These are phyloP conservation scores for Mycena galericulata DNA, from an alignment of 768 basidiomycete genomes.

Conservation along the genomic window DNA sequence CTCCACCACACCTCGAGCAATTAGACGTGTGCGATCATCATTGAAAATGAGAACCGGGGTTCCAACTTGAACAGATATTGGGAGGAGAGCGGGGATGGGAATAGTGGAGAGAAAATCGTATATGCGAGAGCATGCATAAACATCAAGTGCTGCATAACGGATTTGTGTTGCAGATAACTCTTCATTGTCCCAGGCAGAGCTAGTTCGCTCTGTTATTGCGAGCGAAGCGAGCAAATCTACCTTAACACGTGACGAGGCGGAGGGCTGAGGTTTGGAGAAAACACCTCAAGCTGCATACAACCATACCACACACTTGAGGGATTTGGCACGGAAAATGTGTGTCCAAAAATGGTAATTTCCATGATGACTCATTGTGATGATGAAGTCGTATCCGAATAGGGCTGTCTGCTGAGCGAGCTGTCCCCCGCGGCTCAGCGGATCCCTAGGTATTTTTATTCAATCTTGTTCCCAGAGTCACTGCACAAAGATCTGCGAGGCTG, in stretches of 20 bases:
- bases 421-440: no score
- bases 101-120: not conserved
- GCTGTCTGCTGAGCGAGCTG: no score
- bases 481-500: not conserved
- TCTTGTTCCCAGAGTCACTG: not conserved
- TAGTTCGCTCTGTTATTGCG: not conserved
- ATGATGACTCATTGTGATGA: no score
- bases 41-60: not conserved
- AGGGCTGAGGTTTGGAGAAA: no score
- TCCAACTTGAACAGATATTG: not conserved
- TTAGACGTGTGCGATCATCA: not conserved
- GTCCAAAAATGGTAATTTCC: no score
- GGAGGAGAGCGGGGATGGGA: not conserved
- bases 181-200: conserved; percentile 7
- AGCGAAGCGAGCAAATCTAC: no score
- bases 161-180: no score
- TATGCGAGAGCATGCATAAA: not conserved
- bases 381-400: no score
- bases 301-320: no score
- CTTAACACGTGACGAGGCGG: no score
- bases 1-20: not conserved
- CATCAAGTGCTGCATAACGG: conserved; percentile 4
- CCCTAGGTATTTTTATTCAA: not conserved
- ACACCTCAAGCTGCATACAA: no score
- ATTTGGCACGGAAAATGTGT: no score